Percentiles rank a stretch among this genome's conserved stretches.
Evolutionary conservation across 139 green algal species (phyloP).

Genomic region (Diplosphaera chodatii): DNA sequence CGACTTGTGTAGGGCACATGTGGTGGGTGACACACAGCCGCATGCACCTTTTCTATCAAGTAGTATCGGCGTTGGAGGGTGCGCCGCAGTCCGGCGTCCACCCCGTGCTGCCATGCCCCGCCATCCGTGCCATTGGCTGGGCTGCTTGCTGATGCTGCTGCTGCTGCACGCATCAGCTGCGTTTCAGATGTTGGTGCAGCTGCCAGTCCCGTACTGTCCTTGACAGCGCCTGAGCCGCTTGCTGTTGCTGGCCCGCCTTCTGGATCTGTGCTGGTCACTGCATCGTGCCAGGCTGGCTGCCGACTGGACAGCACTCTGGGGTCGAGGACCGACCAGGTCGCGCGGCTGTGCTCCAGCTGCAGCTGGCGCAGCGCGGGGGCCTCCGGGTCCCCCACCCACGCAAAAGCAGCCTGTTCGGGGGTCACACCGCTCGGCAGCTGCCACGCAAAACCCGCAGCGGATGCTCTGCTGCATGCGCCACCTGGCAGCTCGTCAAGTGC

Average conservation of each 20-base stretch:
- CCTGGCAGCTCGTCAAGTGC: too few relatives aligned
- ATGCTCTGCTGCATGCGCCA: too few relatives aligned
- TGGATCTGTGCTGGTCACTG: too few relatives aligned
- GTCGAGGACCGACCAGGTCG: conserved; percentile 42
- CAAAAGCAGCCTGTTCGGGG: conserved; percentile 20
- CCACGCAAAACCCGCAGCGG: conserved; percentile 14
- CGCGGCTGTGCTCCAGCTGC: conserved; percentile 51
- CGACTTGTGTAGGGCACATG: too few relatives aligned
- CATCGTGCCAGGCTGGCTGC: too few relatives aligned
- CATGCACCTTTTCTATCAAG: conserved; percentile 71
- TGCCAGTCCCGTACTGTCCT: neutral
- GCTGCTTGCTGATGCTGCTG: neutral
- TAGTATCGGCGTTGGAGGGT: conserved; percentile 62
- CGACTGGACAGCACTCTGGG: conserved; percentile 13
- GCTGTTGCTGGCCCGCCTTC: too few relatives aligned
- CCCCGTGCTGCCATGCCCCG: conserved; percentile 12
- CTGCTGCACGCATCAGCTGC: too few relatives aligned
- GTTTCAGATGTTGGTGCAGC: too few relatives aligned
- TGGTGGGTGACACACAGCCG: too few relatives aligned
- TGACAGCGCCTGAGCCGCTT: too few relatives aligned
- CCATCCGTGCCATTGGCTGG: neutral
- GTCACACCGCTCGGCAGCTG: conserved; percentile 17
- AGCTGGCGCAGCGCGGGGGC: conserved; percentile 48
- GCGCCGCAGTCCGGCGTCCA: conserved; percentile 18
- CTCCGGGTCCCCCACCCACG: conserved; percentile 49